Base-by-base conservation (phyloP, 495 filamentous ascomycete species). In the Penicillium alfredii region DNA sequence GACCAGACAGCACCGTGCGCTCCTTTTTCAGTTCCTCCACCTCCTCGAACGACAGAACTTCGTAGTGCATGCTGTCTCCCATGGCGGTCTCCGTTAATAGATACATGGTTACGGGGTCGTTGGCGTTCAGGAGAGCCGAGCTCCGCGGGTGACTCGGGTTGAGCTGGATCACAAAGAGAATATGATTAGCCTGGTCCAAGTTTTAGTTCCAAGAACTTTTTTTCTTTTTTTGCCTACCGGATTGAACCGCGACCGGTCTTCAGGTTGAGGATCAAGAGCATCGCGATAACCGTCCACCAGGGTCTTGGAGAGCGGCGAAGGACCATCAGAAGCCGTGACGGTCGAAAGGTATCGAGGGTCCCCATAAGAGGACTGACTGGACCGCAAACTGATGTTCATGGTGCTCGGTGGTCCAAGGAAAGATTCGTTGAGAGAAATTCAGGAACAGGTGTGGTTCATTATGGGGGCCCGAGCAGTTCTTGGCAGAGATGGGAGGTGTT, bases 1-100 rank as follows among this genome's bases (percentile, higher is more conserved):
- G 81, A 46, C 72, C 75, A 17, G 72, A 70, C 17, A 97, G 61
- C 8, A 77, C 61, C 25, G 74, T 68, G 31, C 79, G 70, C 61
- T 94, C 85, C 55, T 85, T 93, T 68, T 97, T 98, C 49, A 97
- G 62, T 5, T 76, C 74, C 35, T 98, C 92, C 13, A 95, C 80
- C 54, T 95, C 88, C 50, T 93, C 88, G 28, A 87, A 80, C 0
- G 89, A 88, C 11, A 97, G 66, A 8, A 98, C 76, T 53, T 92
- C 82, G 56, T 77, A 97, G 40, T 77, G 63, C 48, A 77, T 77
- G 58, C 86, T 90, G 60, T 98, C 92, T 26, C 77, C 76, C 43
- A 96, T 78, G 7, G 92, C 92, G 17, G 87, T 96, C 63, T 96
- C 90, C 45, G 90, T 89, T 35, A 98, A 71, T 10, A 98, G 68